Evolutionary conservation across 345 rosid genomes (phyloP).

Genomic region (Streptanthus diversifolius): DNA sequence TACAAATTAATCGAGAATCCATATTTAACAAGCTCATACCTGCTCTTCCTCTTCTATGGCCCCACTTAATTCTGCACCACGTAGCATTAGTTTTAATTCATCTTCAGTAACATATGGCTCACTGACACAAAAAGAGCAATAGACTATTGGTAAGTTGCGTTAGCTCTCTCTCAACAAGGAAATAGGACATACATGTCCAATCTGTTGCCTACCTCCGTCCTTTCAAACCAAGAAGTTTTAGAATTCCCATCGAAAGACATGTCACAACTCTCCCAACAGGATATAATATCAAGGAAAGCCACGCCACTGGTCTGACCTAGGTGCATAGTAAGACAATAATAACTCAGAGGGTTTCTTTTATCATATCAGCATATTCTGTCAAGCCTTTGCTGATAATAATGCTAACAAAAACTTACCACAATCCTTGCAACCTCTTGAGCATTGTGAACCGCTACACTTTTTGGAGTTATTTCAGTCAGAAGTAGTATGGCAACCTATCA

Average conservation of each 20-base stretch:
- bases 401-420: slow-evolving; percentile 59
- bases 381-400: not conserved
- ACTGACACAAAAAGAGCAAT: slow-evolving; percentile 26
- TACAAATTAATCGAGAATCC: not conserved
- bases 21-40: slow-evolving; percentile 36
- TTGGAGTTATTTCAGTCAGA: slow-evolving; percentile 96
- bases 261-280: slow-evolving; percentile 96
- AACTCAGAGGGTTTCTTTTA: slow-evolving; percentile 7
- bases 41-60: slow-evolving; percentile 99
- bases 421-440: slow-evolving; percentile 88
- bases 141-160: not conserved
- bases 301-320: slow-evolving; percentile 99
- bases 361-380: not conserved
- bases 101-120: slow-evolving; percentile 95
- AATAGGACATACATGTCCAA: slow-evolving; percentile 5
- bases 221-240: slow-evolving; percentile 85
- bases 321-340: slow-evolving; percentile 38
- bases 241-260: slow-evolving; percentile 92
- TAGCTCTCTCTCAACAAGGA: not conserved
- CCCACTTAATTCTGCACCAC: slow-evolving; percentile 96
- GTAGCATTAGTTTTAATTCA: slow-evolving; percentile 89
- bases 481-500: slow-evolving; percentile 85
- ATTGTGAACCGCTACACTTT: slow-evolving; percentile 96
- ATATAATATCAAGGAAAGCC: slow-evolving; percentile 91
- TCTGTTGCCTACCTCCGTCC: slow-evolving; percentile 66